phyloP scores from a whole-genome alignment of 768 basidiomycete genomes.

The Ramaria sp. region DNA sequence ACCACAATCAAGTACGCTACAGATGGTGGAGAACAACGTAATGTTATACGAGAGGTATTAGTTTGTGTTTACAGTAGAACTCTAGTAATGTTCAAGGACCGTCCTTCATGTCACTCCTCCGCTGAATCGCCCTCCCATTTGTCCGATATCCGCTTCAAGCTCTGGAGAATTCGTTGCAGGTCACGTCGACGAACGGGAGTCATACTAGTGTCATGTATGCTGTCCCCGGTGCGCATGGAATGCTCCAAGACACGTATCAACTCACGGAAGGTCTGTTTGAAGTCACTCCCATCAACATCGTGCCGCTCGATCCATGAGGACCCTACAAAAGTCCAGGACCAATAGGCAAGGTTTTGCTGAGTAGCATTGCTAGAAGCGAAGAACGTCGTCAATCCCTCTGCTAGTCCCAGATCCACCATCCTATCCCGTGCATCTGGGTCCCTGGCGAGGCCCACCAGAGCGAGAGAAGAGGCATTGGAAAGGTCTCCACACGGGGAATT shows the following conservation, averaged over 20 bases:
- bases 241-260: background rate
- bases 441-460: background rate
- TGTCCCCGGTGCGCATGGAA: background rate
- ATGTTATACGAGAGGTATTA: too few relatives aligned
- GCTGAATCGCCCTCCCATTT: background rate
- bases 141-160: background rate
- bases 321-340: background rate
- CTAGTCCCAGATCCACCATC: background rate
- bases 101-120: background rate
- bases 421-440: background rate
- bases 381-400: background rate
- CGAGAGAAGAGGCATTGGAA: background rate
- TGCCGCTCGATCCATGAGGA: background rate
- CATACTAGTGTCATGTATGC: background rate
- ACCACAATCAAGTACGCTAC: too few relatives aligned
- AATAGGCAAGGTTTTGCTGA: background rate
- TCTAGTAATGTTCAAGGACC: background rate
- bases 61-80: too few relatives aligned
- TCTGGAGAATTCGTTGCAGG: background rate
- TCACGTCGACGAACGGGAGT: constrained; percentile 4
- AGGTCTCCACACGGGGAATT: background rate
- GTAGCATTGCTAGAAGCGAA: background rate
- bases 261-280: background rate
- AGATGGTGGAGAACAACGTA: too few relatives aligned
- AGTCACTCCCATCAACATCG: background rate